Base-by-base conservation (phyloP, 495 filamentous ascomycete species). In the Mycothermus thermophilus region DNA sequence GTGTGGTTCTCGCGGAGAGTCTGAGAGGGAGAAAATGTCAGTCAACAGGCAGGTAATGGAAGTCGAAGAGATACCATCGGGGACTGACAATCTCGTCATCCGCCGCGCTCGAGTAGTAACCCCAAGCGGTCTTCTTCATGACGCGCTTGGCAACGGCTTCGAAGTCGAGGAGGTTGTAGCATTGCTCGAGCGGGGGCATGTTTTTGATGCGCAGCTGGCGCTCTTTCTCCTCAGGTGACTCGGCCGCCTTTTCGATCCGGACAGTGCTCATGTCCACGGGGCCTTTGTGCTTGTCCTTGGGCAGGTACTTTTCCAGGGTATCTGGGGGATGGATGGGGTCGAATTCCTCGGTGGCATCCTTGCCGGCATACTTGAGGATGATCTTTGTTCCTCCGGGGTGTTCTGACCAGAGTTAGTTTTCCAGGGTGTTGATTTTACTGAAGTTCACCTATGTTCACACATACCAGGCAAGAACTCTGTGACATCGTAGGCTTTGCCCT, bases 41-140 rank as follows among this genome's bases (percentile, higher is more conserved):
- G 35, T 10, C 0, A n/a, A 8, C 2, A 17, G 18, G 2, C 8
- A 17, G 29, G 14, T 19, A 7, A 10, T 3, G 3, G 3, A 14
- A n/a, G 8, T 27, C 12, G 22, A 6, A 16, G 11, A 26, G 5
- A 11, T 5, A 17, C 13, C 9, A 11, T 3, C n/a, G 29, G 10
- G 3, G 13, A 19, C 46, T 26, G 27, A 90, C 84, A 60, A 97
- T 94, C 60, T 96, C 90, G 51, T 97, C 90, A 54, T 97, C 90
- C 0, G 90, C 86, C 33, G 83, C 88, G 49, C 80, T 88, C 7
- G 83, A 93, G 55, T 96, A 96, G 58, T 96, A 96, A 9, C 79
- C 88, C 88, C 88, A 96, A 2, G 87, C 85, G 0, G 77, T 80
- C 58, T 80, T 88, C 68, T 92, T 93, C 88, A 94, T 93, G 22